Evolutionary conservation across 2,329 filamentous ascomycete genomes (phyloP).

Genomic region (Trichoderma sp.): DNA sequence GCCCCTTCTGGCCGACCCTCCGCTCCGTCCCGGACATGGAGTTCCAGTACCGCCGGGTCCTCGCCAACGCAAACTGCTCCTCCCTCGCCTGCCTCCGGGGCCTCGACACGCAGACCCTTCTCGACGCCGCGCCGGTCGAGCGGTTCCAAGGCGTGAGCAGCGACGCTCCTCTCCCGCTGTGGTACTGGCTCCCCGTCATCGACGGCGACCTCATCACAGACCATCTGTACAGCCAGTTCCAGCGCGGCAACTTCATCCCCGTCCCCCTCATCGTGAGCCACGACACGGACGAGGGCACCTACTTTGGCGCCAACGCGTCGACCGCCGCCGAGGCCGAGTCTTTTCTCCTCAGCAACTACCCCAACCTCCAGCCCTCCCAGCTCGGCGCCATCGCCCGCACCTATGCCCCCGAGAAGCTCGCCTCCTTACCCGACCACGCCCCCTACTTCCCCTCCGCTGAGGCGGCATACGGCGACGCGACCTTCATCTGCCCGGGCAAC

Average conservation of each 20-base stretch:
- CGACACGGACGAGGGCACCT: conserved; percentile 51
- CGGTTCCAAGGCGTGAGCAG: conserved; percentile 44
- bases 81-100: conserved; percentile 29
- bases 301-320: conserved; percentile 47
- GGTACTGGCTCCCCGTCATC: conserved; percentile 56
- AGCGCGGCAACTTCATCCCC: conserved; percentile 44
- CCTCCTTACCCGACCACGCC: conserved; percentile 42
- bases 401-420: conserved; percentile 44
- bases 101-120: conserved; percentile 45
- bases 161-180: conserved; percentile 40
- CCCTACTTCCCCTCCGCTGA: conserved; percentile 49
- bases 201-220: conserved; percentile 52
- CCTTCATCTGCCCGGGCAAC: conserved; percentile 50
- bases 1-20: conserved; percentile 54
- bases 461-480: conserved; percentile 50
- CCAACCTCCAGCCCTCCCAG: conserved; percentile 44
- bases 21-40: conserved; percentile 49
- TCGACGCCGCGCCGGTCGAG: conserved; percentile 43
- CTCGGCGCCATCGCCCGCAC: conserved; percentile 40
- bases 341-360: conserved; percentile 54
- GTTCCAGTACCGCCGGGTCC: conserved; percentile 50
- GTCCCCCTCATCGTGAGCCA: conserved; percentile 52
- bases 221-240: conserved; percentile 46
- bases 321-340: conserved; percentile 40
- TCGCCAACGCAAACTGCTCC: conserved; percentile 43